Conservation (phyloP, 495 filamentous ascomycete genomes). For the Lineolata rhizophorae region DNA sequence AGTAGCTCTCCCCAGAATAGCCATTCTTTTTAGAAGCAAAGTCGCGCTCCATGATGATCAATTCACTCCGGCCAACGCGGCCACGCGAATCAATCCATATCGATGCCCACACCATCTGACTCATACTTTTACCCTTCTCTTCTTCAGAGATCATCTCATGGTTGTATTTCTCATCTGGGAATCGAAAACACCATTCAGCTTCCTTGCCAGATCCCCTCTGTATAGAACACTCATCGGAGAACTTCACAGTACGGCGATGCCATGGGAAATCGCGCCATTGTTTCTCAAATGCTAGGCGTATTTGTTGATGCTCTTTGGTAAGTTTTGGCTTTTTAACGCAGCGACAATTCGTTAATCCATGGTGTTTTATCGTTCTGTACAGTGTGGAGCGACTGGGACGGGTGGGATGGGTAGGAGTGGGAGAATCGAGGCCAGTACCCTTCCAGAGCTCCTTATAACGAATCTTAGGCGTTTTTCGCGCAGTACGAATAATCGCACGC, state of each 20-base stretch:
- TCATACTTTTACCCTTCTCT: constrained; percentile 1
- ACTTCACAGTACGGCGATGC: constrained; percentile 1
- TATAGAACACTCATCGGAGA: constrained; percentile 5
- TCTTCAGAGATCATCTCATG: constrained; percentile 3
- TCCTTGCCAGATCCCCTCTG: constrained; percentile 1
- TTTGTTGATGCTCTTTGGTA: background rate
- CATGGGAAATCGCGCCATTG: background rate
- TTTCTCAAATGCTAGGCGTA: constrained; percentile 1
- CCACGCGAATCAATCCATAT: background rate
- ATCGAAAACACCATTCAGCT: constrained; percentile 2
- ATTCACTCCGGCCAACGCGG: constrained; percentile 1
- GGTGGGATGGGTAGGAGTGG: no score
- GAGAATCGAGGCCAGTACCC: background rate
- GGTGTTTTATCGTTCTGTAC: background rate
- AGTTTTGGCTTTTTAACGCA: constrained; percentile 1
- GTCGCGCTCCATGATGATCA: constrained; percentile 4
- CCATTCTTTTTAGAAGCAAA: background rate
- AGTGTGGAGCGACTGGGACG: background rate
- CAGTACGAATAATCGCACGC: background rate
- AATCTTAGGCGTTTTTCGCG: constrained; percentile 1
- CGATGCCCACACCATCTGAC: constrained; percentile 4
- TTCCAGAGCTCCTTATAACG: background rate
- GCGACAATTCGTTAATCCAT: constrained; percentile 2
- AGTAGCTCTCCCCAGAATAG: constrained; percentile 1
- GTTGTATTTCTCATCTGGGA: constrained; percentile 2